Evolutionary conservation across 75 land plant genomes (phyloP).

Genomic region (Picea glauca): DNA sequence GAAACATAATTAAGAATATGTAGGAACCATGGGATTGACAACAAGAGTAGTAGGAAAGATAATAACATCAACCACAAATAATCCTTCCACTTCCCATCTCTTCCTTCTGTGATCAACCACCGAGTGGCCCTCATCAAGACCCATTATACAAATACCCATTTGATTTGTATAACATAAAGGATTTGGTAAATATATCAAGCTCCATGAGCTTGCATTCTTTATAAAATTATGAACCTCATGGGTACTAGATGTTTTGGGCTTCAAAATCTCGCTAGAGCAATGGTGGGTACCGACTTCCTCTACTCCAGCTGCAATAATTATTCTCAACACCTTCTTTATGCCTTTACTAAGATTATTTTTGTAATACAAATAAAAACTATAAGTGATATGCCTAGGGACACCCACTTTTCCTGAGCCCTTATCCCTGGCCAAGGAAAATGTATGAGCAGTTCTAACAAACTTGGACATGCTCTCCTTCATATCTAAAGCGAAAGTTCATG

Average conservation of each 20-base stretch:
- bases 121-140: constrained; percentile 27
- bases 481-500: constrained; percentile 47
- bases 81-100: constrained; percentile 71
- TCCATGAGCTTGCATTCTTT: constrained; percentile 31
- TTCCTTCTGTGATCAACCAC: constrained; percentile 53
- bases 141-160: constrained; percentile 86
- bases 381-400: constrained; percentile 20
- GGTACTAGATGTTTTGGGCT: constrained; percentile 29
- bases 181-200: constrained; percentile 20
- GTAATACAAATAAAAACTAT: constrained; percentile 23
- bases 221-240: constrained; percentile 48
- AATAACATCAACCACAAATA: constrained; percentile 67
- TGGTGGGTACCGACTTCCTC: constrained; percentile 65
- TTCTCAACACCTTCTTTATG: constrained; percentile 44
- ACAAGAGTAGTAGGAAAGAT: constrained; percentile 74
- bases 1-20: no score
- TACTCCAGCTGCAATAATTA: constrained; percentile 71
- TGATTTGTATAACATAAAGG: constrained; percentile 74
- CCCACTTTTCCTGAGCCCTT: constrained; percentile 44
- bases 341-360: constrained; percentile 38
- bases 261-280: constrained; percentile 31
- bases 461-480: constrained; percentile 45
- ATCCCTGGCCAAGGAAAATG: constrained; percentile 61
- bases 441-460: constrained; percentile 55
- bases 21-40: constrained; percentile 86